Evolutionary conservation across 2,329 filamentous ascomycete species (phyloP), one percentile per base, ranked within the genome.

Genomic region (Fusarium papillatum): DNA sequence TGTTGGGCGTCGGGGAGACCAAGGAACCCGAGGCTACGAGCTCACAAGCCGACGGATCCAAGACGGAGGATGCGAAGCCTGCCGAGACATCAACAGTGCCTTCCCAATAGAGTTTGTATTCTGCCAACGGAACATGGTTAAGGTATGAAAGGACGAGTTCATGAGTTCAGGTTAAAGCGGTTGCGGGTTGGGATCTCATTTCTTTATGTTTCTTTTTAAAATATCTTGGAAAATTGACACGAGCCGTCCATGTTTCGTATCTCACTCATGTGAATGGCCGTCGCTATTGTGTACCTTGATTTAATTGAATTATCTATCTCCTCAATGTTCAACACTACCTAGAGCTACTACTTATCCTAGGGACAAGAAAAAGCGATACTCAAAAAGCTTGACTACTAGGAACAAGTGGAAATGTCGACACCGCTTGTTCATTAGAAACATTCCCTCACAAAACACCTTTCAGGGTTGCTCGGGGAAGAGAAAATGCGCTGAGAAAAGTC

Each of bases 111-210:
- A 75, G 53, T 36, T 64, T 70, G 68, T 48, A 38, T 60, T 69
- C 66, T 66, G 61, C 24, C 50, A 71, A 66, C 31, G 69, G 63
- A 57, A 70, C 31, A 66, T 69, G 69, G 68, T 64, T 72, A 57
- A 57, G 53, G 53, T 57, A 72, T 66, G 70, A 72, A 76, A 73
- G 64, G 67, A 78, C 64, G 74, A 79, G 70, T 76, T 78, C 55
- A 80, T 68, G 71, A 75, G 71, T 64, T 73, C 60, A 46, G 71
- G 75, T 70, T 72, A 59, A 68, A 80, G 78, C 77, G 78, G 71
- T 75, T 69, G 80, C 70, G 69, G 67, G 71, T 69, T 75, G 64
- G 71, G 72, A 75, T 69, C 41, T 76, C 61, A 65, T 72, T 70
- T 64, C 36, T 68, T 59, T 60, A 17, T 72, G 69, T 70, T 76